A percentile compares a stretch with the other conserved stretches of the same genome.
Conservation (phyloP, 1,139 yeast species). For the Kodamaea fungicola region DNA sequence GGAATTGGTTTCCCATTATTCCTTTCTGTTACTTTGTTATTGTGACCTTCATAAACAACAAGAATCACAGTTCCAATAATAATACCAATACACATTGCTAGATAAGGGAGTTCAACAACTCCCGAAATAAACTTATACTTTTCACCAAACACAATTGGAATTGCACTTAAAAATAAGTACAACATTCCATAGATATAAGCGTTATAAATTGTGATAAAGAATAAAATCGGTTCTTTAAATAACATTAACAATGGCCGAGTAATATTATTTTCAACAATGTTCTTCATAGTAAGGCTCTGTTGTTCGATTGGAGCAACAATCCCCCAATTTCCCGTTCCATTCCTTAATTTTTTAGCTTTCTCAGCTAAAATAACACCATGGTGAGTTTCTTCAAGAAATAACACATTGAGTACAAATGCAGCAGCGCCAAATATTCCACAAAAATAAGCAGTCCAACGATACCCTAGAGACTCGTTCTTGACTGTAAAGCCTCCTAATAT, state of each 20-base stretch:
- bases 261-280: conserved; percentile 65
- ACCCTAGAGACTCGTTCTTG: conserved; percentile 31
- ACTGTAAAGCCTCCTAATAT: conserved; percentile 35
- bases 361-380: conserved; percentile 47
- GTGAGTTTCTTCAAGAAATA: conserved; percentile 48
- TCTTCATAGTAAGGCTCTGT: conserved; percentile 55
- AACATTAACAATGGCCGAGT: conserved; percentile 70
- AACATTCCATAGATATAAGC: conserved; percentile 83
- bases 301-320: conserved; percentile 83
- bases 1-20: conserved; percentile 66
- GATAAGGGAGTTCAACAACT: conserved; percentile 59
- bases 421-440: conserved; percentile 47
- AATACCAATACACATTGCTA: conserved; percentile 60
- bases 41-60: conserved; percentile 26
- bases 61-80: conserved; percentile 50
- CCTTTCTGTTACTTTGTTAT: conserved; percentile 30
- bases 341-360: conserved; percentile 61
- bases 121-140: conserved; percentile 58
- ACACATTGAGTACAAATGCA: conserved; percentile 25
- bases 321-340: conserved; percentile 66
- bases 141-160: conserved; percentile 68
- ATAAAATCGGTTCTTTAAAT: conserved; percentile 67
- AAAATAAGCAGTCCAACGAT: conserved; percentile 60
- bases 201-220: conserved; percentile 67
- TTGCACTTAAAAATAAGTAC: conserved; percentile 73